Evolutionary conservation across 345 rosid species (phyloP), one percentile per base, ranked within the genome.

Genomic region (Hevea brasiliensis): DNA sequence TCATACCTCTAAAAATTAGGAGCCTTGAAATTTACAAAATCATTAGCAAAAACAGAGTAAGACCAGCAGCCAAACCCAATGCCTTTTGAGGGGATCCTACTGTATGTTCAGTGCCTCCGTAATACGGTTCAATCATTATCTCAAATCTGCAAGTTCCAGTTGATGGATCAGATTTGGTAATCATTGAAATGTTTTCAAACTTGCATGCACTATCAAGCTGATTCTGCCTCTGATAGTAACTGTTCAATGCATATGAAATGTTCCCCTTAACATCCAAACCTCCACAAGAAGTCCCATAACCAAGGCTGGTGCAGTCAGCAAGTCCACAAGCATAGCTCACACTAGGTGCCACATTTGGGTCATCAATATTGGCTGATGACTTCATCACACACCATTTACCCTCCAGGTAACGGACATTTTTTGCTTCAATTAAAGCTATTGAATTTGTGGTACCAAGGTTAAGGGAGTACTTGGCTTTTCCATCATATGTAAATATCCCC

Each of bases 201-300:
- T 86, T 88, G 84, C 98, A 95, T 17, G 98, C 97, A 1, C 12
- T 73, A 2, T 92, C 98, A 0, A 74, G 79, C 84, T 95, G 99
- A 78, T 95, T 85, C 18, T 89, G 75, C 27, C 42, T 87, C 90
- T 95, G 99, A 81, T 79, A 95, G 75, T 91, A 95, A 83, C 98
- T 95, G 64, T 95, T 92, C 57, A 91, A 91, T 2, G 99, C 99
- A 72, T 81, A 95, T 0, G 98, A 95, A 65, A 95, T 88, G 76
- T 92, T 95, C 50, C 83, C 84, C 70, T 41, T 68, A 21, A 76
- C 81, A 65, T 92, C 90, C 47, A 95, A 76, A 76, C 41, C 54
- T 14, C 85, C 90, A 54, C 99, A 95, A 4, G 97, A 88, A 13
- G 99, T 89, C 61, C 94, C 99, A n/a, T 91, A 86, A 61, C 99